phyloP scores from a whole-genome alignment of 805 yeast species.

The Spathaspora passalidarum region DNA sequence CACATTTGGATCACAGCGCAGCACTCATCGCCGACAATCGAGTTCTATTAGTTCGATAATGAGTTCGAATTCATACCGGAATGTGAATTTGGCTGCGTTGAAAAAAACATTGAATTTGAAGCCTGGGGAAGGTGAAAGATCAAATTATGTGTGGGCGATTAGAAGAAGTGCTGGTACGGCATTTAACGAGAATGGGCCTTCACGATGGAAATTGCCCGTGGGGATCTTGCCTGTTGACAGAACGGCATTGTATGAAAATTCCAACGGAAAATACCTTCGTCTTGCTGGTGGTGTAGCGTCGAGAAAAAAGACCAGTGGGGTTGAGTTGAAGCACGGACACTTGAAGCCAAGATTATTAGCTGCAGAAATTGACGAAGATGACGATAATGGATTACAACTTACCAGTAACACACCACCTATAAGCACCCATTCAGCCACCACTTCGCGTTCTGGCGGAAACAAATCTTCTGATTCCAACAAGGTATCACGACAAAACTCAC shows the following conservation, averaged over 20 bases:
- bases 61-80: constrained; percentile 30
- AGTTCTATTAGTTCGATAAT: constrained; percentile 35
- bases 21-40: constrained; percentile 17
- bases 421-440: constrained; percentile 2
- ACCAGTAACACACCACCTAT: constrained; percentile 2
- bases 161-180: constrained; percentile 48
- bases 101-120: constrained; percentile 32
- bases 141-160: constrained; percentile 46
- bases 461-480: constrained; percentile 2
- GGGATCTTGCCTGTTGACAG: constrained; percentile 50
- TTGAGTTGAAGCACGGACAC: constrained; percentile 60
- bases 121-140: constrained; percentile 51
- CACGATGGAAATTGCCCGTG: constrained; percentile 49
- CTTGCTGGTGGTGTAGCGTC: constrained; percentile 21
- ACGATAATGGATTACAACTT: constrained; percentile 8
- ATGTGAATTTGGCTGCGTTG: constrained; percentile 36
- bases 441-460: constrained; percentile 4
- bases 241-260: constrained; percentile 20
- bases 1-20: not conserved
- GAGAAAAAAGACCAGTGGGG: constrained; percentile 35
- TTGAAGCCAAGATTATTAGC: constrained; percentile 67
- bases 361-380: constrained; percentile 65
- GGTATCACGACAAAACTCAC: constrained; percentile 26
- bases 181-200: constrained; percentile 45
- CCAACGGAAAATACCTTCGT: constrained; percentile 27